Evolutionary conservation across 2,329 filamentous ascomycete species (phyloP).

Genomic region (Lizonia empirigonia): DNA sequence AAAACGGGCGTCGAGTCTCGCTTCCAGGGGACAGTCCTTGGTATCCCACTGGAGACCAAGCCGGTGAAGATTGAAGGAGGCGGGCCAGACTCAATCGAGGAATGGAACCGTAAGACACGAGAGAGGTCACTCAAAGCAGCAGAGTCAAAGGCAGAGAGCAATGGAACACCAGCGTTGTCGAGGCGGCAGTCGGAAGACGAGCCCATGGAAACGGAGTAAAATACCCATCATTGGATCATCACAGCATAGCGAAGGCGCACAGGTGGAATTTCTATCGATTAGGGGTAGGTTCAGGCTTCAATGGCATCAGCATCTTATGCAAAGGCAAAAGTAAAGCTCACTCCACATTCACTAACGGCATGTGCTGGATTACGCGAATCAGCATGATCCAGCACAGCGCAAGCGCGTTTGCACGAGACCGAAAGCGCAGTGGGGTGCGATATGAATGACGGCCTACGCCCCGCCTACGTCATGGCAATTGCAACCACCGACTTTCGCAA

Average conservation of each 20-base stretch:
- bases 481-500: slow-evolving; percentile 1
- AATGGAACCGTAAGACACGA: slow-evolving; percentile 60
- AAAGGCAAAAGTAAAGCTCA: slow-evolving; percentile 11
- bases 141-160: slow-evolving; percentile 30
- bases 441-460: slow-evolving; percentile 32
- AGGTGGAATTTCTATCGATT: slow-evolving; percentile 1
- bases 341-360: background rate
- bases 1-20: slow-evolving; percentile 86
- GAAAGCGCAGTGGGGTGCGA: slow-evolving; percentile 22
- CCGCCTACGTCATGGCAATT: slow-evolving; percentile 40
- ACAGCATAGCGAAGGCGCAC: slow-evolving; percentile 47
- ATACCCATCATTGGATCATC: slow-evolving; percentile 17
- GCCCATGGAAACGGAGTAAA: slow-evolving; percentile 34
- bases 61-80: slow-evolving; percentile 81
- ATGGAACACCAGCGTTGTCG: slow-evolving; percentile 23
- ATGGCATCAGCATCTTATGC: slow-evolving; percentile 9
- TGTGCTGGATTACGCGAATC: slow-evolving; percentile 13
- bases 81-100: slow-evolving; percentile 66
- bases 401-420: slow-evolving; percentile 14
- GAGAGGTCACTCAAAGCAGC: slow-evolving; percentile 36
- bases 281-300: background rate
- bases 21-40: slow-evolving; percentile 83
- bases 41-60: slow-evolving; percentile 72
- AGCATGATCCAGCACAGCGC: slow-evolving; percentile 14
- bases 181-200: slow-evolving; percentile 31